Evolutionary conservation across 345 rosid species (phyloP).

Genomic region (Rhizophora apiculata): DNA sequence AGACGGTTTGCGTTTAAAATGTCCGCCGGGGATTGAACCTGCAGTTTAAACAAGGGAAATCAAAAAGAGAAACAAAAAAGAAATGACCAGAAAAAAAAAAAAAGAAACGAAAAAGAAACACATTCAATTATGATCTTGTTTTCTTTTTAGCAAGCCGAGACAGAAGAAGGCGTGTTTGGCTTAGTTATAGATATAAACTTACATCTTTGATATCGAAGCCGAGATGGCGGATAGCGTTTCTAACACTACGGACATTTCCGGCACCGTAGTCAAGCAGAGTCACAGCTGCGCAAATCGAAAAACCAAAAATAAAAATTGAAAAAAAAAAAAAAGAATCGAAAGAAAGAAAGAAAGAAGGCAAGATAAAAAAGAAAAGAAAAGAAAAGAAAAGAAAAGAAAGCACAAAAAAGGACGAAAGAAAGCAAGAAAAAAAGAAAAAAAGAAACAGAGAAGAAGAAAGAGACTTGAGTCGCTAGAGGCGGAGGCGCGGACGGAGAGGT

Average conservation of each 20-base stretch:
- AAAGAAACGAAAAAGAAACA: not conserved
- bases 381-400: too few species aligned
- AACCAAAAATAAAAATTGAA: not conserved
- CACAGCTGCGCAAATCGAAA: slow-evolving; percentile 42
- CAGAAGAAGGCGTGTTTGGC: too few species aligned
- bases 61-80: not conserved
- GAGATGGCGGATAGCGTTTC: slow-evolving; percentile 76
- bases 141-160: too few species aligned
- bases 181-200: not conserved
- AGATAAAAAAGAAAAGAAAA: not conserved
- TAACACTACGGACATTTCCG: slow-evolving; percentile 83
- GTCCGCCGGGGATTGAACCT: slow-evolving; percentile 82
- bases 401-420: not conserved
- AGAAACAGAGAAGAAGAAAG: not conserved
- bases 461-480: slow-evolving; percentile 58
- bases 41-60: not conserved
- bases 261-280: slow-evolving; percentile 96
- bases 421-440: not conserved
- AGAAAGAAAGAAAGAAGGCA: not conserved
- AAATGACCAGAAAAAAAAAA: not conserved
- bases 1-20: slow-evolving; percentile 73
- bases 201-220: slow-evolving; percentile 84
- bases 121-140: too few species aligned
- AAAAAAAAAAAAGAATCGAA: too few species aligned
- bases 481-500: slow-evolving; percentile 57